phyloP scores from a whole-genome alignment of 257 asterid genomes.

The Solanum sitiens region DNA sequence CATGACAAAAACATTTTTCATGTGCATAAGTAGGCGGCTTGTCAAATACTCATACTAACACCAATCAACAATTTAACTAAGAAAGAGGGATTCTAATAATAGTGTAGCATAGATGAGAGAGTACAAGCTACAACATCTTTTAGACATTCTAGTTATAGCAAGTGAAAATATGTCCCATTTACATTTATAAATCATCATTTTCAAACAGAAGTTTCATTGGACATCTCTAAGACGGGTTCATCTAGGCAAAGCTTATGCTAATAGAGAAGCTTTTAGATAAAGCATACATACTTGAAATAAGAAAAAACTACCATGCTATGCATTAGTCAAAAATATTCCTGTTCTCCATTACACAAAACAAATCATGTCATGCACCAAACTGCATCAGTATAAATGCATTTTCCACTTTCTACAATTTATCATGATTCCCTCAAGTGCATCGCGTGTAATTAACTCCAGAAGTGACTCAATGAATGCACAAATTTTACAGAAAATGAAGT shows the following conservation, averaged over 20 bases:
- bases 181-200: background rate
- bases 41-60: background rate
- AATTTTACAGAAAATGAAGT: background rate
- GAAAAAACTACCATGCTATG: background rate
- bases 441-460: background rate
- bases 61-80: background rate
- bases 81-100: background rate
- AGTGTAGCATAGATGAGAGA: background rate
- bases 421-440: background rate
- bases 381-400: background rate
- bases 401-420: background rate
- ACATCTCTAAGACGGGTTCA: background rate
- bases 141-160: background rate
- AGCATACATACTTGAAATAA: background rate
- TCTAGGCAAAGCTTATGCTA: background rate
- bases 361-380: background rate
- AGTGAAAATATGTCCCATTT: background rate
- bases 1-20: background rate
- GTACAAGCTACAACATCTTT: background rate
- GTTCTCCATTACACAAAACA: background rate
- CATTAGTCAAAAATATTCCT: background rate
- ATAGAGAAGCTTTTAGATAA: background rate
- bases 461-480: background rate
- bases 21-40: background rate
- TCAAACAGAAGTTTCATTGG: background rate